Evolutionary conservation across 257 asterid species (phyloP), one percentile per base, ranked within the genome.

Genomic region (Prunella vulgaris): DNA sequence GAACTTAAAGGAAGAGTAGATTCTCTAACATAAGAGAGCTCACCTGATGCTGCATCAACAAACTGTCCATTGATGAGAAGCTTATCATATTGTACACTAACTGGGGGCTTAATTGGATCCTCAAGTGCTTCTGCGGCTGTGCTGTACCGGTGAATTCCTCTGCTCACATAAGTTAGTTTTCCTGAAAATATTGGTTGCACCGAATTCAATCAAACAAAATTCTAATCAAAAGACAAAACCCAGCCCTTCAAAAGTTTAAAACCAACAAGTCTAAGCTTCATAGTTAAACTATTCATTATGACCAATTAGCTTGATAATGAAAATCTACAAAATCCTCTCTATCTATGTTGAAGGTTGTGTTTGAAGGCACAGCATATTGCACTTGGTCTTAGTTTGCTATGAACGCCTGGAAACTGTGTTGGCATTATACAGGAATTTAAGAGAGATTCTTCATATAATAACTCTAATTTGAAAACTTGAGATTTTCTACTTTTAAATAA

Each of bases 1-100:
- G 17, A 51, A 60, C 14, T 46, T 20, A 0, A 64, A 38, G 42
- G 15, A 18, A 17, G 21, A 48, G 21, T 57, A 12, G 30, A 32
- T 13, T 52, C 33, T 7, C 22, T 25, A 68, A 56, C 1, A 10
- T 18, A 17, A 72, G 56, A 17, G 63, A 74, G 28, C 73, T 74
- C 51, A 88, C 98, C 98, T 24, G 98, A 93, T 63, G 91, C 93
- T 14, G 98, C 84, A 79, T 88, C 96, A 73, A 90, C 96, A 80
- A 88, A 90, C 27, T 82, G 84, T 21, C 98, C 98, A 76, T 88
- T 85, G 80, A 93, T 88, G 75, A 93, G 93, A 79, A 93, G 98
- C 78, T 93, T 83, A 60, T 84, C 85, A 67, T 85, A 79, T 22
- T 84, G 86, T 25, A 93, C 88, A 35, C 69, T 76, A 67, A 93